Percentiles rank a stretch among this genome's conserved stretches.
These are phyloP conservation scores for Cyclanthera cordifolia DNA, from an alignment of 306 rosid species.

Conservation along the genomic window DNA sequence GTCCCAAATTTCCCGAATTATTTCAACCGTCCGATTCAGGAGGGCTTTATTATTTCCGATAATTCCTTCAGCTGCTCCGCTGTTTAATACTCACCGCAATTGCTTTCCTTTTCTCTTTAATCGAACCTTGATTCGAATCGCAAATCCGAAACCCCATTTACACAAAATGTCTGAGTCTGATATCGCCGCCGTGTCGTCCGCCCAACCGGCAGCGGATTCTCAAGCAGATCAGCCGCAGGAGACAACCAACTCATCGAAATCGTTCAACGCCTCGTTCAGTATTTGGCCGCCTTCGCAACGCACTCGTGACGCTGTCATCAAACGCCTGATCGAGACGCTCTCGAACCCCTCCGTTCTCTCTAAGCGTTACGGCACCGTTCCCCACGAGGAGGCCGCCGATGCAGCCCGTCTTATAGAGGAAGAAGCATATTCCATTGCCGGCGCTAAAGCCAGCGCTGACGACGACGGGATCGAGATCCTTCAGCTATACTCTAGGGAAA, in stretches of 20 bases:
- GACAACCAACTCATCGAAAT: constrained; percentile 9
- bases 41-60: no score
- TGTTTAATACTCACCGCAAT: no score
- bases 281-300: constrained; percentile 97
- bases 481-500: constrained; percentile 16
- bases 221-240: no score
- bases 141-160: no score
- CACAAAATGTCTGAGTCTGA: no score
- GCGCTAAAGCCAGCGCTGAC: background rate
- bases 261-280: constrained; percentile 33
- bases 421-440: background rate
- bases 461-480: constrained; percentile 20
- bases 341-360: constrained; percentile 73
- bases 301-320: constrained; percentile 81
- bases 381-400: constrained; percentile 10
- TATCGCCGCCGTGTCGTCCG: no score
- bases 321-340: constrained; percentile 69
- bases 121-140: no score
- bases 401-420: constrained; percentile 17
- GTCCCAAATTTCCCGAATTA: no score
- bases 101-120: no score
- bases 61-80: no score
- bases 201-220: no score
- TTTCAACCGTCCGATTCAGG: no score
- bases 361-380: constrained; percentile 43